Evolutionary conservation across 148 eudicot genomes (phyloP).

Genomic region (Vaccinium corymbosum): DNA sequence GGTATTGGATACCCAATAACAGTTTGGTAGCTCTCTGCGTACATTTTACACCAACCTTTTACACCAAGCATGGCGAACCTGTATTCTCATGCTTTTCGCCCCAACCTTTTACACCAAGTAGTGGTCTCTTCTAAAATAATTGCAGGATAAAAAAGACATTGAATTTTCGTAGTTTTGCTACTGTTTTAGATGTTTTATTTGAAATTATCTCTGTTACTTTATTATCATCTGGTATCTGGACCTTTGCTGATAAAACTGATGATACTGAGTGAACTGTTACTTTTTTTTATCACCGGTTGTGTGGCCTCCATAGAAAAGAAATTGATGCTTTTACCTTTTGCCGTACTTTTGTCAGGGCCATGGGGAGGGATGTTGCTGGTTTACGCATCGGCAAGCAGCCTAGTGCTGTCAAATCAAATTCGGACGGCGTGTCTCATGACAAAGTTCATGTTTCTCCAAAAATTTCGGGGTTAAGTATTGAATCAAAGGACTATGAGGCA

Average conservation of each 20-base stretch:
- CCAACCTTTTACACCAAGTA: not conserved
- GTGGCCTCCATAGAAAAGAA: not conserved
- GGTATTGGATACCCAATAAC: not conserved
- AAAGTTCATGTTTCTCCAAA: conserved; percentile 35
- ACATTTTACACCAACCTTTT: not conserved
- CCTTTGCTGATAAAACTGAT: not conserved
- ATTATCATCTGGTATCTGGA: conserved; percentile 4
- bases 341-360: conserved; percentile 42
- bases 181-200: not conserved
- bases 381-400: conserved; percentile 45
- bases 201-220: not conserved
- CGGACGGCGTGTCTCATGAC: conserved; percentile 47
- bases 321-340: not conserved
- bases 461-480: conserved; percentile 31
- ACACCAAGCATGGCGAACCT: not conserved
- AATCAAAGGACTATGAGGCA: conserved; percentile 34
- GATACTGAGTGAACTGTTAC: not conserved
- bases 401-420: conserved; percentile 37
- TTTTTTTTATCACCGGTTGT: conserved; percentile 2
- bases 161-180: too few relatives aligned
- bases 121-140: not conserved
- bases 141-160: not conserved
- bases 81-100: not conserved
- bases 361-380: conserved; percentile 83
- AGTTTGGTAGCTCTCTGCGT: not conserved